Conservation (phyloP, 2,329 filamentous ascomycete genomes). For the Aspergillus sp. region DNA sequence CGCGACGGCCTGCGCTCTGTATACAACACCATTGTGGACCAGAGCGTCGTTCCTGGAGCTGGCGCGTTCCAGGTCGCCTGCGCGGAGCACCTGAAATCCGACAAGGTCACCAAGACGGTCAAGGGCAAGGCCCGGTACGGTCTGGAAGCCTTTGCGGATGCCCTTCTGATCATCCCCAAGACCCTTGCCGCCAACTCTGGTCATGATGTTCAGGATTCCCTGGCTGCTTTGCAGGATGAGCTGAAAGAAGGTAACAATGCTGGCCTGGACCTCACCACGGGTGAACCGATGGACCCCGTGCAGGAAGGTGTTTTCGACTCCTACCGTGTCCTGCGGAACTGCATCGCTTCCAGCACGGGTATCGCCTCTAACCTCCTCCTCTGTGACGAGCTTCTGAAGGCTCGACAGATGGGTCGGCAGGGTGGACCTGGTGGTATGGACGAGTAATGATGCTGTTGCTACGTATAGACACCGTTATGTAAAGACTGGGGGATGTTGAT, state of each 20-base stretch:
- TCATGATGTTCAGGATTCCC: slow-evolving; percentile 92
- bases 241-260: slow-evolving; percentile 78
- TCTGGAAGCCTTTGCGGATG: slow-evolving; percentile 91
- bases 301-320: slow-evolving; percentile 93
- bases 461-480: slow-evolving; percentile 23
- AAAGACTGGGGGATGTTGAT: slow-evolving; percentile 21
- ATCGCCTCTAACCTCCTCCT: slow-evolving; percentile 94
- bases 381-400: slow-evolving; percentile 96
- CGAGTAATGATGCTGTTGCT: slow-evolving; percentile 30
- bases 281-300: slow-evolving; percentile 91
- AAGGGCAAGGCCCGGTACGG: slow-evolving; percentile 99
- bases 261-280: slow-evolving; percentile 80
- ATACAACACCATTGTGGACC: slow-evolving; percentile 99
- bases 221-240: slow-evolving; percentile 85
- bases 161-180: slow-evolving; percentile 93
- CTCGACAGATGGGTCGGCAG: slow-evolving; percentile 76
- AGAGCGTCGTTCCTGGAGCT: slow-evolving; percentile 88
- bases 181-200: slow-evolving; percentile 93
- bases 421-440: slow-evolving; percentile 43
- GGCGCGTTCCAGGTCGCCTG: slow-evolving; percentile 96
- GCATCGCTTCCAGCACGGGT: slow-evolving; percentile 86
- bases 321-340: slow-evolving; percentile 91
- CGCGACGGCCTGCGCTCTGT: slow-evolving; percentile 92
- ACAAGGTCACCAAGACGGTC: slow-evolving; percentile 81
- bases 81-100: slow-evolving; percentile 80